Conservation (phyloP, 1,284 basidiomycete species). For the Chondrostereum purpureum region DNA sequence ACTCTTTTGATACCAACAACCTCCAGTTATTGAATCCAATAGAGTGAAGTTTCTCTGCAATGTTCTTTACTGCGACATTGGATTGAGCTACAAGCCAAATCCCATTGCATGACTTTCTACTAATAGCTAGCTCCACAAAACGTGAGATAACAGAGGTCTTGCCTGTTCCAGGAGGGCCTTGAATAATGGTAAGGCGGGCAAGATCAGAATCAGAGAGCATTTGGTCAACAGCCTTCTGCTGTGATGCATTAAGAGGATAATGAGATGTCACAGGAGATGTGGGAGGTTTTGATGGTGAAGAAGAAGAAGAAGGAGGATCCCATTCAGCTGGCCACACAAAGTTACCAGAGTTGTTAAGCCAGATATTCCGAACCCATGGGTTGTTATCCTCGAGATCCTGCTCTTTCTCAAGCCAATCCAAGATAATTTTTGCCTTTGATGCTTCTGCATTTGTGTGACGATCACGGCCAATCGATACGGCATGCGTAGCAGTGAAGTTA, state of each 20-base stretch:
- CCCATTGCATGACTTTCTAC: constrained; percentile 27
- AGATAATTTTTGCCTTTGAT: constrained; percentile 35
- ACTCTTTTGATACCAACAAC: constrained; percentile 38
- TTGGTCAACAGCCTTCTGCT: constrained; percentile 41
- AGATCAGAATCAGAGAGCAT: constrained; percentile 41
- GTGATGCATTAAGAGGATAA: constrained; percentile 45
- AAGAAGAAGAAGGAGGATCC: constrained; percentile 9
- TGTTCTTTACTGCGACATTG: constrained; percentile 53
- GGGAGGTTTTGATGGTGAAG: constrained; percentile 10
- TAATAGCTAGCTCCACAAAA: constrained; percentile 39
- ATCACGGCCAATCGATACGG: constrained; percentile 43
- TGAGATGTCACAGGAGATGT: constrained; percentile 12
- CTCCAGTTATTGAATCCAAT: constrained; percentile 29
- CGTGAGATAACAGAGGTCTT: constrained; percentile 64
- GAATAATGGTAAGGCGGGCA: constrained; percentile 44
- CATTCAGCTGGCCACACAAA: background rate
- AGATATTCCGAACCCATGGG: constrained; percentile 56
- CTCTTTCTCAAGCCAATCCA: constrained; percentile 41
- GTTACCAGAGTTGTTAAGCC: constrained; percentile 23
- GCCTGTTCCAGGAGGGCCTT: constrained; percentile 54
- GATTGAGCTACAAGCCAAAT: constrained; percentile 71
- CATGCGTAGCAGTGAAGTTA: constrained; percentile 23
- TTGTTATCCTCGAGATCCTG: constrained; percentile 33
- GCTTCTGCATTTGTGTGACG: constrained; percentile 47
- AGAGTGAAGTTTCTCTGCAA: constrained; percentile 39